Conservation (phyloP, 2,329 filamentous ascomycete species). For the Didymella pomorum region DNA sequence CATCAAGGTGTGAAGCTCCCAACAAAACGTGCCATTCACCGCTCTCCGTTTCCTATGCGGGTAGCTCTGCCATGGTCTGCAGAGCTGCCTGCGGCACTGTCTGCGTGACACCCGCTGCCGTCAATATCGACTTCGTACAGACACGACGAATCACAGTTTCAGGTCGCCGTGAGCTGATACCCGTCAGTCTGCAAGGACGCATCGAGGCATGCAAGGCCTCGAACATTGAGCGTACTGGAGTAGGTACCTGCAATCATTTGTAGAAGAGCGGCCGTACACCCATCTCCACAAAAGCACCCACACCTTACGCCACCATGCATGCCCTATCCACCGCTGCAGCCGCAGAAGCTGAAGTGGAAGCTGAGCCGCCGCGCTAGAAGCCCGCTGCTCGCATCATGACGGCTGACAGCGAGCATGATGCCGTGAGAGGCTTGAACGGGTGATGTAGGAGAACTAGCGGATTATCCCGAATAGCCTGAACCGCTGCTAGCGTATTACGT, state of each 20-base stretch:
- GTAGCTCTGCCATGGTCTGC: neutral
- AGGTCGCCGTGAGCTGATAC: conserved; percentile 8
- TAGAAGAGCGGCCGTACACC: neutral
- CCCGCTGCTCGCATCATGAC: neutral
- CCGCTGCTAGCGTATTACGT: neutral
- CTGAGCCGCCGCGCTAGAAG: conserved; percentile 20
- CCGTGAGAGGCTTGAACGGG: neutral
- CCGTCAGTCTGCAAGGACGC: conserved; percentile 9
- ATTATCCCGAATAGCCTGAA: conserved; percentile 6
- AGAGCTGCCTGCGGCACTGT: conserved; percentile 3
- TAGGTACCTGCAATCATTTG: neutral
- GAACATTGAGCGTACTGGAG: neutral
- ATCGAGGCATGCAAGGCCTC: neutral
- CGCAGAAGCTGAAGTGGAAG: conserved; percentile 16
- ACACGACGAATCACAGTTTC: conserved; percentile 15
- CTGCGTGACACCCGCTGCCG: conserved; percentile 16
- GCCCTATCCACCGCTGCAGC: conserved; percentile 12
- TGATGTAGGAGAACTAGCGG: conserved; percentile 8
- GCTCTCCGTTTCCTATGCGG: conserved; percentile 8
- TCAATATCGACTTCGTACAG: conserved; percentile 20
- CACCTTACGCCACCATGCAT: conserved; percentile 30
- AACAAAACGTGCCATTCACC: conserved; percentile 23
- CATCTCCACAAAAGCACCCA: conserved; percentile 22
- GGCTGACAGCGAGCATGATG: conserved; percentile 7
- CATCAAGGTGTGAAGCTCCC: conserved; percentile 12